Evolutionary conservation across 139 green algal genomes (phyloP).

Genomic region (Spirogloea muscicola): DNA sequence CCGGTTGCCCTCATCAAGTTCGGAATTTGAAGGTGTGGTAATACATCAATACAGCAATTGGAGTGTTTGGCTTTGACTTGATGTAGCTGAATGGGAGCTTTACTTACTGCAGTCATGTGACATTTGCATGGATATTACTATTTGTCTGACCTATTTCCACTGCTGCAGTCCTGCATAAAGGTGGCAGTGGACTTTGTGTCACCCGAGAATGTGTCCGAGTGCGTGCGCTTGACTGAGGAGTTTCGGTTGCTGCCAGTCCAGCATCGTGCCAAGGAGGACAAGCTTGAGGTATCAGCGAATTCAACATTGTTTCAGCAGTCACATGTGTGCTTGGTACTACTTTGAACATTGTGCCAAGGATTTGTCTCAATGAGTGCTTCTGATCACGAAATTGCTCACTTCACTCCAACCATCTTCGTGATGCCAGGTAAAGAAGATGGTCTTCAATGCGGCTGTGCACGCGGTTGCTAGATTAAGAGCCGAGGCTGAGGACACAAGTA

Average conservation of each 20-base stretch:
- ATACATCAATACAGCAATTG: background rate
- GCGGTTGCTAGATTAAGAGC: too few relatives aligned
- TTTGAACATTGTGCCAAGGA: too few relatives aligned
- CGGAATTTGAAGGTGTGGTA: slow-evolving; percentile 46
- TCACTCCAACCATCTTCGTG: too few relatives aligned
- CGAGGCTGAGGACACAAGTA: too few relatives aligned
- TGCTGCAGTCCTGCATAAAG: slow-evolving; percentile 65
- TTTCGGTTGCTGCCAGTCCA: slow-evolving; percentile 25
- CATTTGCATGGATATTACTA: too few relatives aligned
- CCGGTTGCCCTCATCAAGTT: slow-evolving; percentile 82
- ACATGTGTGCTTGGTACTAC: slow-evolving; percentile 52
- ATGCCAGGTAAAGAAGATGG: slow-evolving; percentile 22
- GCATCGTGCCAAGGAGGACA: slow-evolving; percentile 48
- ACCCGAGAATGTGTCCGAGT: slow-evolving; percentile 54
- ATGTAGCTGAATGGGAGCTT: too few relatives aligned
- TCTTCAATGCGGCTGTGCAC: slow-evolving; percentile 12
- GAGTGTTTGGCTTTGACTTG: background rate
- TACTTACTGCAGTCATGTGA: too few relatives aligned
- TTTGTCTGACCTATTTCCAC: background rate
- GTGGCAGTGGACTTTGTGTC: slow-evolving; percentile 77
- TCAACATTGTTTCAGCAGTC: too few relatives aligned
- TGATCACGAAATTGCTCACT: background rate
- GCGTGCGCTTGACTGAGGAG: slow-evolving; percentile 17
- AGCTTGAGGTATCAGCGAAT: slow-evolving; percentile 54
- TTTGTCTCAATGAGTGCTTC: background rate